Conservation (phyloP, 2,329 filamentous ascomycete genomes). For the Berkeleyomyces basicola region DNA sequence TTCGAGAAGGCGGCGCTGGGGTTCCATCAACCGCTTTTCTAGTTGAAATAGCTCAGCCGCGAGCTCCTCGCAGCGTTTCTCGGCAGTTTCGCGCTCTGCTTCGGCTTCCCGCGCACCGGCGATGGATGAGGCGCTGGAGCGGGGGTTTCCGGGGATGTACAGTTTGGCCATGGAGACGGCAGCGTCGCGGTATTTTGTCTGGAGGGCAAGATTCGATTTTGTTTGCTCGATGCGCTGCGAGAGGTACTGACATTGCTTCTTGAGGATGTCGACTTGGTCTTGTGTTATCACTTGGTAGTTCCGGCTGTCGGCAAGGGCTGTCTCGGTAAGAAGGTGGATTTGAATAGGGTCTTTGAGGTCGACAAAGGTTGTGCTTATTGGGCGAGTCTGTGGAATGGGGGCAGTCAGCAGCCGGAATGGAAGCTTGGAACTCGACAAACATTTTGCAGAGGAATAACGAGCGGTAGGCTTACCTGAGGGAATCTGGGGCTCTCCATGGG, state of each 20-base stretch:
- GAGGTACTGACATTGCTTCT: constrained; percentile 65
- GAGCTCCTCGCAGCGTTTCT: constrained; percentile 72
- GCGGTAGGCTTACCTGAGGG: constrained; percentile 4
- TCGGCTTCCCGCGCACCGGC: constrained; percentile 46
- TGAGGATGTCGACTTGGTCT: constrained; percentile 80
- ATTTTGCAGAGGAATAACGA: neutral
- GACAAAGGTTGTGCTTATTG: constrained; percentile 39
- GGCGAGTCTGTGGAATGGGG: constrained; percentile 24
- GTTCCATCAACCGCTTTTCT: constrained; percentile 58
- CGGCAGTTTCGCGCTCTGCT: constrained; percentile 55
- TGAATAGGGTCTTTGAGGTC: constrained; percentile 59
- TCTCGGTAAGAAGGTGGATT: constrained; percentile 85
- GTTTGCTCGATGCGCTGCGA: constrained; percentile 65
- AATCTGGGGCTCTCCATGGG: constrained; percentile 6
- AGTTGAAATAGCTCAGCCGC: constrained; percentile 63
- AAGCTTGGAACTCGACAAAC: neutral
- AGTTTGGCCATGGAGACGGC: constrained; percentile 72
- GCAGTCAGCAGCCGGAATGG: neutral
- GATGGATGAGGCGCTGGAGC: constrained; percentile 23
- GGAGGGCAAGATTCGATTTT: constrained; percentile 67
- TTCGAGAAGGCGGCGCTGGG: constrained; percentile 61
- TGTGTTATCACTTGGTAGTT: constrained; percentile 73
- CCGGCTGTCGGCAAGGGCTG: constrained; percentile 75
- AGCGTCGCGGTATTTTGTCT: constrained; percentile 88
- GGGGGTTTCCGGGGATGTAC: constrained; percentile 45